phyloP scores from a whole-genome alignment of 768 basidiomycete species.

The Russula ochroleuca region DNA sequence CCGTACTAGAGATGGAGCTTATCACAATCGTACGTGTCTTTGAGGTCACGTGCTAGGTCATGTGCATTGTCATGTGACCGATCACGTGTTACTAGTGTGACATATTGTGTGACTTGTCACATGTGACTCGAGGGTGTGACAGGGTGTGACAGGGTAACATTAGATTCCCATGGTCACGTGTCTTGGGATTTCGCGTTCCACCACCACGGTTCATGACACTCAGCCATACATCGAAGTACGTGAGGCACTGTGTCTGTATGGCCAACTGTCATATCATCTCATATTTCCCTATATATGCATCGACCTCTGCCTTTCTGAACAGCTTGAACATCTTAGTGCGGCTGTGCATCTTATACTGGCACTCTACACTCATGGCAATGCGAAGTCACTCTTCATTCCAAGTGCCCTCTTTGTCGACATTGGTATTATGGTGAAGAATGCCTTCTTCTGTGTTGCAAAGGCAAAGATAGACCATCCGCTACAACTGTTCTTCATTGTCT shows the following conservation, averaged over 20 bases:
- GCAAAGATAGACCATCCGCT: slow-evolving; percentile 29
- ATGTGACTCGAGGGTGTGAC: too few species aligned
- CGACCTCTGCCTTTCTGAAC: not conserved
- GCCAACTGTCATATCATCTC: not conserved
- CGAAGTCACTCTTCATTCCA: slow-evolving; percentile 31
- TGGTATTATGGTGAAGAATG: slow-evolving; percentile 35
- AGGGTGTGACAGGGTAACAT: too few species aligned
- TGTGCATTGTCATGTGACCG: too few species aligned
- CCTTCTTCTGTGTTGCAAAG: not conserved
- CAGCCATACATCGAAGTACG: not conserved
- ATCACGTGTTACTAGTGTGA: too few species aligned
- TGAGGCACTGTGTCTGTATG: not conserved
- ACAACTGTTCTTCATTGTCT: slow-evolving; percentile 26
- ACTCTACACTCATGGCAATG: slow-evolving; percentile 15
- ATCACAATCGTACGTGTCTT: too few species aligned
- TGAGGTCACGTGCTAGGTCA: too few species aligned
- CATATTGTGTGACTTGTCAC: too few species aligned
- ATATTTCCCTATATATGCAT: not conserved
- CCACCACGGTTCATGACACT: too few species aligned
- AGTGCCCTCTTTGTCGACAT: slow-evolving; percentile 34
- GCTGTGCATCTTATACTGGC: slow-evolving; percentile 7
- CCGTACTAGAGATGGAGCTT: too few species aligned
- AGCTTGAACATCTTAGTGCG: not conserved
- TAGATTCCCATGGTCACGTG: too few species aligned
- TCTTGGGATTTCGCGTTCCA: too few species aligned